Evolutionary conservation across 2,329 filamentous ascomycete species (phyloP).

Genomic region (Thelonectria rubi): DNA sequence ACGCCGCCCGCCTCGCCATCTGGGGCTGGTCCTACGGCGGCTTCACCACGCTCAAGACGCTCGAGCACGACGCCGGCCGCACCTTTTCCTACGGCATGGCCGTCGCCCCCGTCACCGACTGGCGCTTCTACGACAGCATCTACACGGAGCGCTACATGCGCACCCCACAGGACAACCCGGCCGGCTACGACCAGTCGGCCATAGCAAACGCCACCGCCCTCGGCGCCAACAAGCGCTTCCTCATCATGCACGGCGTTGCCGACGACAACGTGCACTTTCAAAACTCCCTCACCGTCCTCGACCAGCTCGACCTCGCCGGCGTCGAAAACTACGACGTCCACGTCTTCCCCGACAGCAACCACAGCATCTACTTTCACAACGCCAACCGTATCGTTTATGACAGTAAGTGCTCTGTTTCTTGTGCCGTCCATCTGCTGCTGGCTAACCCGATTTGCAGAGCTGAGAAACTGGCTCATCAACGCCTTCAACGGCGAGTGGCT

Average conservation of each 20-base stretch:
- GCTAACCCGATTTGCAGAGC: conserved; percentile 58
- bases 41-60: conserved; percentile 92
- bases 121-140: conserved; percentile 93
- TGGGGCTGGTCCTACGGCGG: conserved; percentile 99
- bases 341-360: conserved; percentile 95
- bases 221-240: conserved; percentile 80
- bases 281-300: conserved; percentile 87
- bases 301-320: conserved; percentile 81
- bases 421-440: conserved; percentile 5
- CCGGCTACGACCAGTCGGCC: conserved; percentile 78
- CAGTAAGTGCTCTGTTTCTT: conserved; percentile 69
- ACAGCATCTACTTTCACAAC: conserved; percentile 94
- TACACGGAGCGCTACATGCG: conserved; percentile 99
- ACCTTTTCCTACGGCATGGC: conserved; percentile 98
- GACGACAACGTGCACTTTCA: conserved; percentile 99
- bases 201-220: conserved; percentile 81
- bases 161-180: conserved; percentile 82
- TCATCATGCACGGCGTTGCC: conserved; percentile 95
- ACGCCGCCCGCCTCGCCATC: conserved; percentile 83
- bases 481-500: conserved; percentile 98
- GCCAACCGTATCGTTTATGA: conserved; percentile 92
- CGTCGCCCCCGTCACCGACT: conserved; percentile 97
- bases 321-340: conserved; percentile 97
- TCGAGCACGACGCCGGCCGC: conserved; percentile 87
- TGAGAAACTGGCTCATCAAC: conserved; percentile 92